Evolutionary conservation across 176 grass and related monocot species (phyloP).

Genomic region (Neostapfia colusana): DNA sequence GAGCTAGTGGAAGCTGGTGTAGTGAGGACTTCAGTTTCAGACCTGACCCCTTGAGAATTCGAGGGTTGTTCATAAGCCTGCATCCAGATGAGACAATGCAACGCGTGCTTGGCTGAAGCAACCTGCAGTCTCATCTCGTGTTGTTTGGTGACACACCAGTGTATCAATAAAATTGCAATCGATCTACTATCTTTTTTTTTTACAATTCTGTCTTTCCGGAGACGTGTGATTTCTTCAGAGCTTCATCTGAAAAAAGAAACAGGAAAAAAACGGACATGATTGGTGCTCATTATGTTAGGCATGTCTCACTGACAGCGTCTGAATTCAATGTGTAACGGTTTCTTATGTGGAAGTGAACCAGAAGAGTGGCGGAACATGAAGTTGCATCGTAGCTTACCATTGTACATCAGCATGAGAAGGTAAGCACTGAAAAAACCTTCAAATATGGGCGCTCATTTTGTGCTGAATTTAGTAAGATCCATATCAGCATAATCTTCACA

Average conservation of each 20-base stretch:
- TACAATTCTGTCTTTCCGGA: background rate
- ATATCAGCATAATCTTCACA: conserved; percentile 28
- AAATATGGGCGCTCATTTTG: background rate
- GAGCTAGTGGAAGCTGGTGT: conserved; percentile 31
- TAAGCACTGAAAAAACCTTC: background rate
- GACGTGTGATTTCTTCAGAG: background rate
- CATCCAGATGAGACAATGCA: conserved; percentile 48
- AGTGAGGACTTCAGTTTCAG: background rate
- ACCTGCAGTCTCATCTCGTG: conserved; percentile 42
- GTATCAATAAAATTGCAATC: conserved; percentile 27
- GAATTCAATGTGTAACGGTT: background rate
- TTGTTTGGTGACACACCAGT: conserved; percentile 45
- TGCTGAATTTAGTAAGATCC: background rate
- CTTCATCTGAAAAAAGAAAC: background rate
- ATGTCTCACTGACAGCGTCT: too few species aligned
- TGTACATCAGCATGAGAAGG: background rate
- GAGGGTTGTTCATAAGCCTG: conserved; percentile 41
- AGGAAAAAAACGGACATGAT: background rate
- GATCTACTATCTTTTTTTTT: background rate
- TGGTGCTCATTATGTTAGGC: too few species aligned
- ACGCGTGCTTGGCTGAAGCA: too few species aligned
- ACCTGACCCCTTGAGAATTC: background rate
- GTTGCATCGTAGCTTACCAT: background rate
- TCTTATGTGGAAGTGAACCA: background rate
- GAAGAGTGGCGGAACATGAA: conserved; percentile 6